Conservation (phyloP, 73 alveolate species). For the Durusdinium trenchii region DNA sequence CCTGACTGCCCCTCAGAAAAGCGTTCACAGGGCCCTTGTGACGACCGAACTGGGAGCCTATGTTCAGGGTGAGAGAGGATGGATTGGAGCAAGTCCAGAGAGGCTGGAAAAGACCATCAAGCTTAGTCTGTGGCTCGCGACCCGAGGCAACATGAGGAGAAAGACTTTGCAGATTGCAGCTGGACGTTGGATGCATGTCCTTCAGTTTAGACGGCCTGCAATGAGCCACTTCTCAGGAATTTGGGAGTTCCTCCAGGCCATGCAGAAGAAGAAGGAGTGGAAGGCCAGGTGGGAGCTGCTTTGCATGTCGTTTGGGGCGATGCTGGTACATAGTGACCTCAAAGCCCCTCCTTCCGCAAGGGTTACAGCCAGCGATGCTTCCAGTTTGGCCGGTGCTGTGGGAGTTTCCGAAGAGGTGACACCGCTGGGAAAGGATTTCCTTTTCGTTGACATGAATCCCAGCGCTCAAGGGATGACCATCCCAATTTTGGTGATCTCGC, state of each 20-base stretch:
- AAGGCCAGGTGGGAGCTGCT: neutral
- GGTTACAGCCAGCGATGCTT: neutral
- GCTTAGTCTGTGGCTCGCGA: neutral
- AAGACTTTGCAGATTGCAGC: neutral
- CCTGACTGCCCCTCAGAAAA: neutral
- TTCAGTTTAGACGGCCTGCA: neutral
- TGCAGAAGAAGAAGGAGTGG: too few species aligned
- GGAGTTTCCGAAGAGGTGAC: neutral
- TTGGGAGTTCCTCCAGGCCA: neutral
- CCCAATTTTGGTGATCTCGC: neutral
- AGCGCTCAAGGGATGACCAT: neutral
- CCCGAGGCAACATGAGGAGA: too few species aligned
- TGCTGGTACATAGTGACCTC: neutral
- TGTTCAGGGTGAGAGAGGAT: neutral
- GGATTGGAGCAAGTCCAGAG: neutral
- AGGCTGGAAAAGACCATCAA: neutral
- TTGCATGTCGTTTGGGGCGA: neutral
- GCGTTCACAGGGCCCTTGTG: neutral
- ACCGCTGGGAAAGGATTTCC: neutral
- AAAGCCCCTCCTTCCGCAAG: neutral
- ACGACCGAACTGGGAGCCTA: conserved; percentile 14
- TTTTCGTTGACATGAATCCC: neutral
- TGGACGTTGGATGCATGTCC: neutral
- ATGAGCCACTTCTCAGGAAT: neutral
- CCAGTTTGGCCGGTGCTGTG: neutral